phyloP scores from a whole-genome alignment of 2,329 filamentous ascomycete species.

The Didymella pinodella region DNA sequence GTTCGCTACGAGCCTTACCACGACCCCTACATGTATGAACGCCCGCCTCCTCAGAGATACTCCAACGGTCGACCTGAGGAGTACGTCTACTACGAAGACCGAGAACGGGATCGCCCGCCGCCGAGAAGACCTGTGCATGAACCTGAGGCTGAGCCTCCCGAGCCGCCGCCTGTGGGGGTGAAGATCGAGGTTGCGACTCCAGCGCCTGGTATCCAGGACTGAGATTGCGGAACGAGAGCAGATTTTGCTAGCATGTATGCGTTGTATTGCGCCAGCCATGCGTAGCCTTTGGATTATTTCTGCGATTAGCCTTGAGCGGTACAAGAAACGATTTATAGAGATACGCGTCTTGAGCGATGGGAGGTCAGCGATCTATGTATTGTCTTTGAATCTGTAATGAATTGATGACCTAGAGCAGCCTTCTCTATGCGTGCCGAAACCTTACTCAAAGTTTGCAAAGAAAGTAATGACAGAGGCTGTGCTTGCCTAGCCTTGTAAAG shows the following conservation, averaged over 20 bases:
- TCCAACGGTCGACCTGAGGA: constrained; percentile 33
- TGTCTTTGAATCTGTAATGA: constrained; percentile 6
- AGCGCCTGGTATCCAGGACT: constrained; percentile 6
- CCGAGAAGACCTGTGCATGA: constrained; percentile 18
- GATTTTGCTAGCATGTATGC: background rate
- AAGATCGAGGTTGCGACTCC: constrained; percentile 21
- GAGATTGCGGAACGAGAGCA: background rate
- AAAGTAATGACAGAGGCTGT: too few relatives aligned
- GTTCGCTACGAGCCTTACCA: constrained; percentile 41
- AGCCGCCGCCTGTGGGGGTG: constrained; percentile 14
- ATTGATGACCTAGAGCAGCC: background rate
- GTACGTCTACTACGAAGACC: constrained; percentile 47
- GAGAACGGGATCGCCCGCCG: constrained; percentile 34
- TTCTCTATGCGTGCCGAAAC: too few relatives aligned
- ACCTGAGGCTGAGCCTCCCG: constrained; percentile 9
- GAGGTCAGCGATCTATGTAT: constrained; percentile 7
- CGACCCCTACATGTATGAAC: constrained; percentile 45
- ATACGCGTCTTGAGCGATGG: background rate
- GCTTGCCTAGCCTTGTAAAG: too few relatives aligned
- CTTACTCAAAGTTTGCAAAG: too few relatives aligned
- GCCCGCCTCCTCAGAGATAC: constrained; percentile 35
- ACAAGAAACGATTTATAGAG: constrained; percentile 6
- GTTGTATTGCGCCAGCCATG: background rate
- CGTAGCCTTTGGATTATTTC: background rate
- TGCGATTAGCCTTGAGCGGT: background rate